Conservation (phyloP, 139 green algal genomes). For the Tetradesmus lagerheimii region DNA sequence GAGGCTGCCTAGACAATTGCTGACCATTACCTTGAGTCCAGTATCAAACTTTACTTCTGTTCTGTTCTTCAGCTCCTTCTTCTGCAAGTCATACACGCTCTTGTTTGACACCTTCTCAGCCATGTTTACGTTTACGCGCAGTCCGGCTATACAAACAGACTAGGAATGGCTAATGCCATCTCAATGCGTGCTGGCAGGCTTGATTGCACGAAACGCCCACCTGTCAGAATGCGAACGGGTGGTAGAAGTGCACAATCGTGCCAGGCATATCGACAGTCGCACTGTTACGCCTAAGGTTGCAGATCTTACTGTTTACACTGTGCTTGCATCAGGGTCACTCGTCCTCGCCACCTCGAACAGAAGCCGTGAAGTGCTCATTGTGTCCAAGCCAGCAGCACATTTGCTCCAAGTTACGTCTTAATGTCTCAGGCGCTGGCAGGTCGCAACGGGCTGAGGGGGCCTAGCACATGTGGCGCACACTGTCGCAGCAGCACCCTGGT, state of each 20-base stretch:
- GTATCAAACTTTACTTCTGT: constrained; percentile 44
- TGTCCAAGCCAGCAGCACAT: neutral
- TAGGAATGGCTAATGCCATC: neutral
- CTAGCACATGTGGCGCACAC: constrained; percentile 13
- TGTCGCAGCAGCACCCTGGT: constrained; percentile 9
- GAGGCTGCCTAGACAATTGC: neutral
- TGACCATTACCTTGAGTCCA: constrained; percentile 33
- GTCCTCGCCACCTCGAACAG: neutral
- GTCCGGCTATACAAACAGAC: neutral
- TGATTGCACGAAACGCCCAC: neutral
- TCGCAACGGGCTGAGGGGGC: neutral
- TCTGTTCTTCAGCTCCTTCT: constrained; percentile 45
- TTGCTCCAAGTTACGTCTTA: too few species aligned
- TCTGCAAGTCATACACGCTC: constrained; percentile 41
- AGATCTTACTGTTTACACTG: neutral
- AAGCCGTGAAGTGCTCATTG: neutral
- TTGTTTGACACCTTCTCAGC: constrained; percentile 45
- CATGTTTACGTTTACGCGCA: neutral
- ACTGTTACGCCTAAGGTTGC: neutral
- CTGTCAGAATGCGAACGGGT: neutral
- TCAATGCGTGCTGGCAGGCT: neutral
- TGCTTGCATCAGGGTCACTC: neutral
- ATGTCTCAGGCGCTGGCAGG: neutral
- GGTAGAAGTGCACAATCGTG: neutral
- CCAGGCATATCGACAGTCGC: neutral